A percentile compares a stretch with the other conserved stretches of the same genome.
Conservation (phyloP, 1,284 basidiomycete genomes). For the Malassezia obtusa region DNA sequence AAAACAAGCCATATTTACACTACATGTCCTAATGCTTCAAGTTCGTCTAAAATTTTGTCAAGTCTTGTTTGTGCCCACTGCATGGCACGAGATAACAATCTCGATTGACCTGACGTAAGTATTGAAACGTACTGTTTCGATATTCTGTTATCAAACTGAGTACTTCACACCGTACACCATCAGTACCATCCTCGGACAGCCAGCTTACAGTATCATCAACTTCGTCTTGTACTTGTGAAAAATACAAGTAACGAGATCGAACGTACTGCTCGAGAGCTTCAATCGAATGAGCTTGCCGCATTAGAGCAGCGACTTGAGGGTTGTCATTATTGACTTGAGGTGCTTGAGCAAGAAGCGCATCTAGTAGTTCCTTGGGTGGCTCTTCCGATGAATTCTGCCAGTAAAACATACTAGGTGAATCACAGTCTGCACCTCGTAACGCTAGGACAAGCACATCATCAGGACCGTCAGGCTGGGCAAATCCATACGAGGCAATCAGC, state of each 20-base stretch:
- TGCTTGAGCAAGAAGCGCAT: background rate
- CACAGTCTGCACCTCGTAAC: conserved; percentile 3
- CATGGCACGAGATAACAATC: conserved; percentile 19
- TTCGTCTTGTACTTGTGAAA: background rate
- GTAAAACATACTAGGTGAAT: background rate
- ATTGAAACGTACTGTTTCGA: background rate
- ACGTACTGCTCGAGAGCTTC: conserved; percentile 10
- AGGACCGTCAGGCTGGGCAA: conserved; percentile 17
- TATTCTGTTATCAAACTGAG: background rate
- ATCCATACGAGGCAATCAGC: conserved; percentile 34
- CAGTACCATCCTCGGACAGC: background rate
- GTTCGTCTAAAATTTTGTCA: conserved; percentile 14
- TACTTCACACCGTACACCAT: background rate
- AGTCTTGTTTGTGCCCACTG: conserved; percentile 21
- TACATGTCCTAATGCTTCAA: conserved; percentile 10
- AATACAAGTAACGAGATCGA: background rate
- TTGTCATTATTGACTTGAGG: background rate
- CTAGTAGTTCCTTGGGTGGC: conserved; percentile 16
- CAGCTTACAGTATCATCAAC: background rate
- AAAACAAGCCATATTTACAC: background rate
- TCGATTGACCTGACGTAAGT: conserved; percentile 15
- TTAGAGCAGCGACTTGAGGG: background rate
- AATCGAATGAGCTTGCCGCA: background rate
- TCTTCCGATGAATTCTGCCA: background rate
- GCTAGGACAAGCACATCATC: conserved; percentile 34